phyloP scores from a whole-genome alignment of 306 rosid species.

The Rubus parviflorus region DNA sequence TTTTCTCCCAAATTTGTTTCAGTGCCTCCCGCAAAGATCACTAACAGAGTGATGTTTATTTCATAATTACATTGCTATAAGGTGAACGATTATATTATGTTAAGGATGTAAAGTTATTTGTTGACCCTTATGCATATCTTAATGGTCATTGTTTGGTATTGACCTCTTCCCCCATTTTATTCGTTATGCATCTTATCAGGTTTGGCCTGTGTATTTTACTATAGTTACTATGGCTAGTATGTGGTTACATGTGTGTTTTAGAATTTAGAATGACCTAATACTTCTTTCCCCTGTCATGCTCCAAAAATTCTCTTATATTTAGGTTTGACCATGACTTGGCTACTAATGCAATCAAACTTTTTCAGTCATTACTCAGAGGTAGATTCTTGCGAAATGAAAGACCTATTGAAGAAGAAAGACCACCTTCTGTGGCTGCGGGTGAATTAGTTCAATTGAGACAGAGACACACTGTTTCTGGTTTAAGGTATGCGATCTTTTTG shows the following conservation, averaged over 20 bases:
- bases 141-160: background rate
- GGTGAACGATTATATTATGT: background rate
- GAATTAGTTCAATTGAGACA: conserved; percentile 92
- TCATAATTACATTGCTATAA: background rate
- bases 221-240: no score
- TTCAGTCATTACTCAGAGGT: conserved; percentile 97
- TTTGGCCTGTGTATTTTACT: background rate
- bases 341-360: conserved; percentile 35
- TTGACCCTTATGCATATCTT: background rate
- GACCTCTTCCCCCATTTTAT: background rate
- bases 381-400: conserved; percentile 96
- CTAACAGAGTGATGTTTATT: background rate
- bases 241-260: background rate
- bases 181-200: background rate
- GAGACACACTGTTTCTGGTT: conserved; percentile 90
- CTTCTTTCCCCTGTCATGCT: background rate
- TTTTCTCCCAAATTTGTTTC: background rate
- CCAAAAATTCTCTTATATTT: background rate
- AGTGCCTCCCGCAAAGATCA: background rate
- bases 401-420: conserved; percentile 88
- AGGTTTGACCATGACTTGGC: conserved; percentile 19
- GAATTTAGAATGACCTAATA: background rate
- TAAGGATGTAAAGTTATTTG: background rate
- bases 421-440: conserved; percentile 81
- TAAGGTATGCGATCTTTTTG: conserved; percentile 57